A percentile compares a stretch with the other conserved stretches of the same genome.
These are phyloP conservation scores for Cladosporium austrohemisphaericum DNA, from an alignment of 2,329 filamentous ascomycete genomes.

Conservation along the genomic window DNA sequence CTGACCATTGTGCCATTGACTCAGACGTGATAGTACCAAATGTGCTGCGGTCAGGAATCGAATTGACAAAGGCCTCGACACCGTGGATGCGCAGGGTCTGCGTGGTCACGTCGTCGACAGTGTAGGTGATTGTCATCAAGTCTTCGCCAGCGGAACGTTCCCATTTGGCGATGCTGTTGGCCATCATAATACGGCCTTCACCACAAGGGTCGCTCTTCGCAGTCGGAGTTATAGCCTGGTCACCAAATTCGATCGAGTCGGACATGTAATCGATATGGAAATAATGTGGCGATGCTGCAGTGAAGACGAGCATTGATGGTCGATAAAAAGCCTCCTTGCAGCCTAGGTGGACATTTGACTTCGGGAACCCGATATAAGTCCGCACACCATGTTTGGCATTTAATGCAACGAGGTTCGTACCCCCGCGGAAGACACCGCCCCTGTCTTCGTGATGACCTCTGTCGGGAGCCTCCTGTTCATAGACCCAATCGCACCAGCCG, in stretches of 20 bases:
- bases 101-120: conserved; percentile 24
- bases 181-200: conserved; percentile 23
- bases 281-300: conserved; percentile 19
- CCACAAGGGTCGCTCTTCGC: conserved; percentile 21
- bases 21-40: not conserved
- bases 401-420: conserved; percentile 1
- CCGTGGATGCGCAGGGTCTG: conserved; percentile 18
- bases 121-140: conserved; percentile 25
- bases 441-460: not conserved
- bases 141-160: conserved; percentile 20
- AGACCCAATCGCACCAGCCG: not conserved
- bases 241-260: conserved; percentile 15
- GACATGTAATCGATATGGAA: conserved; percentile 26
- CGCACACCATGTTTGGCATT: conserved; percentile 4
- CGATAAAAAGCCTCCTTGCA: not conserved
- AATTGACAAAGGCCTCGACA: not conserved
- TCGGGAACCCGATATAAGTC: conserved; percentile 14
- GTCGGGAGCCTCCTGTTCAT: not conserved
- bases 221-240: not conserved
- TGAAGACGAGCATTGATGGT: conserved; percentile 18
- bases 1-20: not conserved
- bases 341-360: conserved; percentile 6
- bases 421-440: not conserved
- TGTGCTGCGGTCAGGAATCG: not conserved
- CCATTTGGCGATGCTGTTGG: conserved; percentile 27